Base-by-base conservation (phyloP, 306 rosid genomes). In the Lagenaria siceraria region DNA sequence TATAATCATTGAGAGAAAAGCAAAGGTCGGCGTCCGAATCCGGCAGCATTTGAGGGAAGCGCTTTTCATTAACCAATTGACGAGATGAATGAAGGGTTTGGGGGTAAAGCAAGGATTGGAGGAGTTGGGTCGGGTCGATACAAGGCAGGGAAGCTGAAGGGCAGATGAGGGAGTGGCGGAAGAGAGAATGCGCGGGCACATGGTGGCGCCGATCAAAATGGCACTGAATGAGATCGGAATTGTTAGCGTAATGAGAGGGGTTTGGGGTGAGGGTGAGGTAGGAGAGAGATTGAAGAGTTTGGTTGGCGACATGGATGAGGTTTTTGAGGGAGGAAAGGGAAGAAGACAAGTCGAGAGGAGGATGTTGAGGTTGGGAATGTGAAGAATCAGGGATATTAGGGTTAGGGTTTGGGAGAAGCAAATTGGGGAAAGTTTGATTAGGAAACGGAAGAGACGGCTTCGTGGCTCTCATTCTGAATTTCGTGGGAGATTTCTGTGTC, bases 91-190 rank as follows among this genome's bases (percentile, higher is more conserved):
- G 24, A 46, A 89, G 92, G 74, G 88, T 86, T 73, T 84, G 55
- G n/a, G 86, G 84, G 86, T 93, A 93, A 27, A 77, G 71, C 60
- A 85, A 86, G 12, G 82, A 79, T 8, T 69, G 83, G 75, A 82
- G 78, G 61, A 77, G 74, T 59, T 68, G 53, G 25, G n/a, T 49
- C 4, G 80, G 60, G 54, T 72, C 40, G 59, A 78, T 61, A 51
- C n/a, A 8, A 27, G 81, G 79, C n/a, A 74, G 79, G 51, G 52
- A 81, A 61, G 92, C 83, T 76, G 91, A 89, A 25, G 88, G 77
- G 79, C 97, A 91, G 12, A 73, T 85, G 48, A 90, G 93, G 80
- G 82, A 85, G 84, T 92, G 96, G 48, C 69, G 84, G 81, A 92
- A 90, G 74, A 89, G 91, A 80, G 86, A 81, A 18, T 77, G 48